Evolutionary conservation across 306 rosid genomes (phyloP), one percentile per base, ranked within the genome.

Genomic region (Sechiopsis laciniata): DNA sequence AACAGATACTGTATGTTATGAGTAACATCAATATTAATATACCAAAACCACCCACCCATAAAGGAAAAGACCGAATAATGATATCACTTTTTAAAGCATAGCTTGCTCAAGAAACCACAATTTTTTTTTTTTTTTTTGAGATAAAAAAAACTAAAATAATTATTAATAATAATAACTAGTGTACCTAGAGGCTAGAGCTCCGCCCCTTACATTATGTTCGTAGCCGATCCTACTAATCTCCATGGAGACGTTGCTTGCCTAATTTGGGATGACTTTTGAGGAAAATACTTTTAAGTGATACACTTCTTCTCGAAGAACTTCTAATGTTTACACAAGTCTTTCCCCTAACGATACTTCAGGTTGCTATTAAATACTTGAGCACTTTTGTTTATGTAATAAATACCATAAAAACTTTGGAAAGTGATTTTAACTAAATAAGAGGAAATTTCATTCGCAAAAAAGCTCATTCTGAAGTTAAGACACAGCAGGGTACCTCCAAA

Each of bases 21-120:
- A 68, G 42, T 15, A 48, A 68, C 73, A 68, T 21, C 21, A 48
- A 68, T 21, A 35, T 68, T 46, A 2, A 21, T 68, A 68, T 48
- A 40, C 54, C 73, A 68, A 66, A 21, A 55, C 57, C 57, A 48
- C 57, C 57, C 21, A 46, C 40, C 37, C 21, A 22, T 12, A 46
- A 68, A 48, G 57, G 26, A 46, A 19, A 48, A 68, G 57, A 15
- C 42, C 73, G 1, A 4, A 48, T 68, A 48, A 48, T 22, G 73
- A 5, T 20, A 51, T 22, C 56, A 68, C 73, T 68, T 21, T 66
- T 66, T 2, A 8, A 66, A 66, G 48, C 24, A 54, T 45, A 66
- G 55, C 55, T 48, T 68, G 56, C 57, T 68, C 73, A 68, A 12
- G 32, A 66, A 42, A 42, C 72, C 32, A 61, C 46, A n/a, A n/a